Percentiles rank a stretch among this genome's conserved stretches.
Evolutionary conservation across 306 rosid genomes (phyloP).

Genomic region (Vigna hirtella): DNA sequence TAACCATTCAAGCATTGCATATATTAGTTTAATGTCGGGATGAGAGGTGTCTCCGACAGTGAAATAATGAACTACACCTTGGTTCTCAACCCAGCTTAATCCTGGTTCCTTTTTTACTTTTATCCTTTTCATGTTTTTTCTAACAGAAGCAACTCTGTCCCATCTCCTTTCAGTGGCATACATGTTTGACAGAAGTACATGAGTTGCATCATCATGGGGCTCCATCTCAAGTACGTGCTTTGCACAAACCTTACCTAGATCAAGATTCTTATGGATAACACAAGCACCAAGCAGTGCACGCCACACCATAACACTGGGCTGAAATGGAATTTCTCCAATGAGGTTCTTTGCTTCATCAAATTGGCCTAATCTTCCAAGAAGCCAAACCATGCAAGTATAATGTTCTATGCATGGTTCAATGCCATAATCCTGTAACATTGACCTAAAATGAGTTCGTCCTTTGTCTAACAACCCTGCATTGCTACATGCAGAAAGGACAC

Average conservation of each 20-base stretch:
- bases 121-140: conserved; percentile 46
- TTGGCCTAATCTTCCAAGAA: conserved; percentile 49
- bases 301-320: conserved; percentile 51
- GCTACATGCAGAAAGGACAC: conserved; percentile 52
- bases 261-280: conserved; percentile 47
- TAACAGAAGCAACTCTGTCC: conserved; percentile 48
- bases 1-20: conserved; percentile 50
- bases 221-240: conserved; percentile 51
- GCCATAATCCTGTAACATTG: conserved; percentile 42
- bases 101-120: conserved; percentile 45
- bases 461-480: conserved; percentile 46
- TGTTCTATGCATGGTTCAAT: conserved; percentile 50
- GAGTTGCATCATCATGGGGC: conserved; percentile 49
- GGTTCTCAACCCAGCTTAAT: conserved; percentile 52
- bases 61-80: conserved; percentile 52
- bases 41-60: conserved; percentile 48
- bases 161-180: conserved; percentile 49
- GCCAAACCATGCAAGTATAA: conserved; percentile 53
- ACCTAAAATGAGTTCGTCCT: conserved; percentile 46
- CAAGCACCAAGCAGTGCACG: conserved; percentile 51
- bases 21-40: conserved; percentile 42
- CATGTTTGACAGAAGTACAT: conserved; percentile 49
- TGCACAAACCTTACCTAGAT: conserved; percentile 49
- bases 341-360: conserved; percentile 46
- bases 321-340: conserved; percentile 47